Evolutionary conservation across 2,329 filamentous ascomycete genomes (phyloP), one percentile per base, ranked within the genome.

Genomic region (Rutstroemia sydowiana): DNA sequence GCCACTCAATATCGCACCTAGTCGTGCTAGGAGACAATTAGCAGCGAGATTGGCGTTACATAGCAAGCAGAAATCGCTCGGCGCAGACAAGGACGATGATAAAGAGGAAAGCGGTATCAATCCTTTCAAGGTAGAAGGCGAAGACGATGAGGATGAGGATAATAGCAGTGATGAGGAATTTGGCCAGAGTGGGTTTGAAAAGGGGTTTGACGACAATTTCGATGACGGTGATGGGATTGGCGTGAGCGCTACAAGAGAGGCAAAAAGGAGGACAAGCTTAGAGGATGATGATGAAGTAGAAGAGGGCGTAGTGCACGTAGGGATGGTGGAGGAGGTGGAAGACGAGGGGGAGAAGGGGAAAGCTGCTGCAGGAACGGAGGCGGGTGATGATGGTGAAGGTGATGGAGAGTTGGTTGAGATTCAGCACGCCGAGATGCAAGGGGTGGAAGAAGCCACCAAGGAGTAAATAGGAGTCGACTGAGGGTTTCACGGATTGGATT

Each of bases 1-100:
- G 30, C 88, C 90, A 11, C 75, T 95, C 63, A 93, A 92, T 66
- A 83, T 92, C 32, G 84, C 87, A 1, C 91, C 92, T 2, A 95
- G 89, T 7, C 82, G 92, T 48, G 92, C 92, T 7, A 82, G 92
- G 46, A 77, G 89, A 51, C 89, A 95, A 68, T 79, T 97, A n/a
- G 91, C 90, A n/a, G 87, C 88, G 11, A 82, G 91, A 11, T 76
- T 97, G 63, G 81, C 88, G 2, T 80, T 86, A 69, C 86, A 88
- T 59, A 81, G 83, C 59, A 85, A 88, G 67, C 80, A 81, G 58
- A 64, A 63, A 20, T 43, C 53, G 2, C 26, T 46, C 3, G 59
- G 59, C 40, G 52, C 46, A 4, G 58, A 61, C n/a, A 63, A 58
- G 26, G 46, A 37, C 6, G 57, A 59, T 9, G 57, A 60, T 41